Percentiles rank a stretch among this genome's conserved stretches.
These are phyloP conservation scores for Colletotrichum camelliae DNA, from an alignment of 2,329 filamentous ascomycete species.

Conservation along the genomic window DNA sequence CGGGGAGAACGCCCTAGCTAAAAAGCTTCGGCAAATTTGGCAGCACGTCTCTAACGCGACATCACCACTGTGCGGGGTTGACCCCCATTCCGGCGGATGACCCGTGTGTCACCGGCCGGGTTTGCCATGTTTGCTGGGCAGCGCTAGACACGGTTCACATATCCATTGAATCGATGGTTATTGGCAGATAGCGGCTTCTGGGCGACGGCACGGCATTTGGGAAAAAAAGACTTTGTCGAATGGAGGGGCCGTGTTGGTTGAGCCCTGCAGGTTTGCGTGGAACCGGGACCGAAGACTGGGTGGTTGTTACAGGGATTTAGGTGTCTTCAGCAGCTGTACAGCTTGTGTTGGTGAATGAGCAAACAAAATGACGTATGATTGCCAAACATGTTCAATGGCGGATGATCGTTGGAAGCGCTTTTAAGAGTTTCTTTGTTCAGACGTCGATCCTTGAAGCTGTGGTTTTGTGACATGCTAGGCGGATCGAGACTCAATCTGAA, in stretches of 20 bases:
- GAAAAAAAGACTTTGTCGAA: not conserved
- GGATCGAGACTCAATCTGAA: fast-evolving
- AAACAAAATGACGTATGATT: not conserved
- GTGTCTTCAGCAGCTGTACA: not conserved
- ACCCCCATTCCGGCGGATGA: not conserved
- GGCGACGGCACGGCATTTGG: not conserved
- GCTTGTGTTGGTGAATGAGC: not conserved
- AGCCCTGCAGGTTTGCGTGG: not conserved
- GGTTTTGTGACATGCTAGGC: not conserved
- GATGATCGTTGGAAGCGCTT: not conserved
- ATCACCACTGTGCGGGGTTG: not conserved
- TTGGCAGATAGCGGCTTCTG: not conserved
- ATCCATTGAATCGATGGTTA: not conserved
- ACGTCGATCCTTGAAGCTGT: not conserved
- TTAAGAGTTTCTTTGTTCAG: not conserved
- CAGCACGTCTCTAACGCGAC: not conserved
- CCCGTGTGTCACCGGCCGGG: not conserved
- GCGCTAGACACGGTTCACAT: not conserved
- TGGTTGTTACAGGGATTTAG: not conserved
- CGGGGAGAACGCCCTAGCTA: not conserved
- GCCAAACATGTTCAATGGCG: fast-evolving
- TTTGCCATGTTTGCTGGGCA: not conserved
- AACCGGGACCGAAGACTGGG: not conserved
- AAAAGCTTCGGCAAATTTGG: not conserved
- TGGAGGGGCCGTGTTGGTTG: not conserved